Base-by-base conservation (phyloP, 192 early-diverging fungal genomes). In the Mortierella alpina region DNA sequence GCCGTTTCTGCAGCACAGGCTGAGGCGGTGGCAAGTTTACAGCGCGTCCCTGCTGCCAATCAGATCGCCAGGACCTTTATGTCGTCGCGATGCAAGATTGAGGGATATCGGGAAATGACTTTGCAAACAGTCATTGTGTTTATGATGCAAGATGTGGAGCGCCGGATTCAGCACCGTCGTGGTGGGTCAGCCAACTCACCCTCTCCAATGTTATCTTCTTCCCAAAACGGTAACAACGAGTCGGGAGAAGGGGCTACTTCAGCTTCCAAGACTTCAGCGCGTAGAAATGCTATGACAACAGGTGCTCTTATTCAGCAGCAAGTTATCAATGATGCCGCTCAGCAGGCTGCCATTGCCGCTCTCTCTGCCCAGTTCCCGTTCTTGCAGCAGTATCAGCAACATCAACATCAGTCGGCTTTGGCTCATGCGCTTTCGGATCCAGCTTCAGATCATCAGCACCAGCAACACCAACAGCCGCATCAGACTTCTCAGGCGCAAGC, bases 1-100 rank as follows among this genome's bases (percentile, higher is more conserved):
- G 77, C 77, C 6, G 77, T 80, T 47, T 66, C 77, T 51, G 77
- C 70, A 7, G 77, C 77, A 2, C 77, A 80, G 39, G 69, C 77
- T 9, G 77, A 80, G n/a, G 77, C 77, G 23, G 77, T 80, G 39
- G 70, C 77, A 14, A 80, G 77, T 68, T 58, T 80, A 48, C 77
- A 80, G 41, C 59, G 77, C 11, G 56, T 80, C 14, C 77, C 77
- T 7, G 77, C 77, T 2, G 70, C 77, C 20, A 80, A 80, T 44
- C 77, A 80, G 55, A 72, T 72, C 49, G 77, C 77, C 4, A 39
- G 77, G 12, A 80, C 77, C 31, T 80, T 80, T 44, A 80, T 80
- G 77, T 80, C 77, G 14, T 72, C 77, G 6, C 54, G 77, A 2
- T 80, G 77, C 49, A 72, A 72, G 58, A 72, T 71, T 50, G 65